Evolutionary conservation across 2,329 filamentous ascomycete species (phyloP).

Genomic region (Aspergillus aculeatinus): DNA sequence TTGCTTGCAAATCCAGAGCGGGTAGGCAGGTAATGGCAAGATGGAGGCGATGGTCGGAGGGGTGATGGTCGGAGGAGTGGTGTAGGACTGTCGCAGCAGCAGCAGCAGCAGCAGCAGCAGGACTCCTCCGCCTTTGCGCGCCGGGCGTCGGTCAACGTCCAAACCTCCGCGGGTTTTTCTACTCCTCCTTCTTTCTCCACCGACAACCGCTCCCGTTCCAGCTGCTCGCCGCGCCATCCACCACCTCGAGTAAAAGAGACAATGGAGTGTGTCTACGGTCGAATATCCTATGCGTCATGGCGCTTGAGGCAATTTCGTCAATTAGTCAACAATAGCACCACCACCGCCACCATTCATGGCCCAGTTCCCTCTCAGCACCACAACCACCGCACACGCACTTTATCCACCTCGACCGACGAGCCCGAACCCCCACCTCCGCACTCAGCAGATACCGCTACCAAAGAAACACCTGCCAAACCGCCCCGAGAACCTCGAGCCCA

Average conservation of each 20-base stretch:
- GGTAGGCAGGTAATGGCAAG: neutral
- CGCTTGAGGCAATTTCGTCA: slow-evolving; percentile 29
- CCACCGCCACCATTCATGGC: neutral
- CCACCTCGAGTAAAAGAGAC: neutral
- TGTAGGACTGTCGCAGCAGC: too few species aligned
- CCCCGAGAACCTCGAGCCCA: neutral
- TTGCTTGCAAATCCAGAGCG: neutral
- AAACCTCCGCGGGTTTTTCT: slow-evolving; percentile 5
- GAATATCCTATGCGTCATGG: slow-evolving; percentile 34
- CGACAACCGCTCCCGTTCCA: neutral
- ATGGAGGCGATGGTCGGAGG: neutral
- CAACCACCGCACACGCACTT: neutral
- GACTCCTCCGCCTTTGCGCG: slow-evolving; percentile 7
- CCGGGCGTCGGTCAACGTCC: neutral
- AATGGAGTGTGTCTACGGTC: slow-evolving; percentile 30
- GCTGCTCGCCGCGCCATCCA: too few species aligned
- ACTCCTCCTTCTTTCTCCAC: slow-evolving; percentile 10
- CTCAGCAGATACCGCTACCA: neutral
- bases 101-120: too few species aligned
- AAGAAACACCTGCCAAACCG: neutral
- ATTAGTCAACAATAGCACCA: slow-evolving; percentile 14
- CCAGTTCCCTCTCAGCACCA: slow-evolving; percentile 1
- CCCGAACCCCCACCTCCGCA: slow-evolving; percentile 6
- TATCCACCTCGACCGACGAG: slow-evolving; percentile 8
- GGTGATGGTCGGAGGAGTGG: too few species aligned